Evolutionary conservation across 2,329 filamentous ascomycete species (phyloP), one percentile per base, ranked within the genome.

Genomic region (Hypoxylon sp.): DNA sequence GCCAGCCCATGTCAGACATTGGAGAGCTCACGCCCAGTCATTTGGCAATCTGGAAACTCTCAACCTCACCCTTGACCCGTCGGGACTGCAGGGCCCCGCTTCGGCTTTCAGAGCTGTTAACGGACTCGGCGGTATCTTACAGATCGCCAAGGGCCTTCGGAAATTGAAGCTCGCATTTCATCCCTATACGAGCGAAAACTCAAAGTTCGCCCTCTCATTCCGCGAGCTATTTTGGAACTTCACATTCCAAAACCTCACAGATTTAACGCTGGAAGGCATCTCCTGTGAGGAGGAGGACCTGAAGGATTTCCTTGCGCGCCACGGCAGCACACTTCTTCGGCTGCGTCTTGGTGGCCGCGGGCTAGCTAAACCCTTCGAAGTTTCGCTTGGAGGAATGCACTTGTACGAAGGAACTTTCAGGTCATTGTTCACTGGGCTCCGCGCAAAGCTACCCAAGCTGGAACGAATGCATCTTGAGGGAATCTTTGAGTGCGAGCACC

Each of bases 341-440:
- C 62, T 79, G 5, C 73, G 75, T 2, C 69, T 80, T 7, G 78
- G 77, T 12, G 75, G 75, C 3, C 67, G 70, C 12, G 76, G 76
- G 4, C 60, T 75, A 8, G 72, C 71, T 29, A 69, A 69, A 23
- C 68, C 69, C 4, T 67, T 69, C 51, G 73, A 74, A 57, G 60
- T 68, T 2, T 70, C 71, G 13, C 70, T 71, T 15, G 76, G 76
- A 12, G 77, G 77, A 8, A 65, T 79, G 21, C 71, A 74, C 44
- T 66, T 80, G 7, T 71, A 70, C 46, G 69, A 73, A 27, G 78
- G 78, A 5, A 74, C 69, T 0, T 78, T 76, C 55, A 67, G 69
- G 41, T 72, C 69, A 1, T 62, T 80, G 4, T 76, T 79, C 57
- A 65, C 68, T 2, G 67, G 69, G 11, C 63, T 80, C 26, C 71